A percentile compares a stretch with the other conserved stretches of the same genome.
Evolutionary conservation across 495 filamentous ascomycete species (phyloP).

Genomic region (Podospora didyma): DNA sequence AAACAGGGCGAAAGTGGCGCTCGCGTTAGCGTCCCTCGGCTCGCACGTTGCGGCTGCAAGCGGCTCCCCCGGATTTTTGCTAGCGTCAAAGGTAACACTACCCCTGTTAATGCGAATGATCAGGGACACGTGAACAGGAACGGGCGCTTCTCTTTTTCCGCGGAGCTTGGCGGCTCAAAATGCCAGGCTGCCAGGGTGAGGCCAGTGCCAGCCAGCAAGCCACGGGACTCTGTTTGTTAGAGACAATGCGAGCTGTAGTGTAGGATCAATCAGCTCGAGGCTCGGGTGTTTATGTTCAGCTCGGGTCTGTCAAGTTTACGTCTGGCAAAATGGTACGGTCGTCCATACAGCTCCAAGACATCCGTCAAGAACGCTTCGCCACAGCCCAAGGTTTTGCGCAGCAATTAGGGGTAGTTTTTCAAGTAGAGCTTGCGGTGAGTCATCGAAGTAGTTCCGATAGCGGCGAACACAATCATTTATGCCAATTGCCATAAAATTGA

Average conservation of each 20-base stretch:
- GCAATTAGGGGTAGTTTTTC: too few relatives aligned
- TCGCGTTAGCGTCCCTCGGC: not conserved
- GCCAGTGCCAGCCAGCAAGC: too few relatives aligned
- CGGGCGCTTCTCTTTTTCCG: conserved; percentile 2
- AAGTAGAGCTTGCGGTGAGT: not conserved
- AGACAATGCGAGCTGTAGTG: too few relatives aligned
- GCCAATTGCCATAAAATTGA: not conserved
- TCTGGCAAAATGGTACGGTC: too few relatives aligned
- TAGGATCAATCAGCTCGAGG: too few relatives aligned
- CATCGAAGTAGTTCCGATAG: not conserved
- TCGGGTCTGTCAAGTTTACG: not conserved
- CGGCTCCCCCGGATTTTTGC: conserved; percentile 21
- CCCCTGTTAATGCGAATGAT: conserved; percentile 19
- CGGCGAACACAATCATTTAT: not conserved
- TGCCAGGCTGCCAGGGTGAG: too few relatives aligned
- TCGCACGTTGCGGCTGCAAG: conserved; percentile 21
- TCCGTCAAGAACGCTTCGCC: too few relatives aligned
- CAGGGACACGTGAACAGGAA: conserved; percentile 29
- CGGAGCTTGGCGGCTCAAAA: too few relatives aligned
- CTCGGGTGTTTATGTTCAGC: not conserved
- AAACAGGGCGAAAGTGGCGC: not conserved
- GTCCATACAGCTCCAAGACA: too few relatives aligned
- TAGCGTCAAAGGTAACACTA: not conserved
- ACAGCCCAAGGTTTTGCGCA: too few relatives aligned
- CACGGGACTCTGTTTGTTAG: too few relatives aligned